phyloP scores from a whole-genome alignment of 257 asterid genomes.

The Salvia rosmarinus region DNA sequence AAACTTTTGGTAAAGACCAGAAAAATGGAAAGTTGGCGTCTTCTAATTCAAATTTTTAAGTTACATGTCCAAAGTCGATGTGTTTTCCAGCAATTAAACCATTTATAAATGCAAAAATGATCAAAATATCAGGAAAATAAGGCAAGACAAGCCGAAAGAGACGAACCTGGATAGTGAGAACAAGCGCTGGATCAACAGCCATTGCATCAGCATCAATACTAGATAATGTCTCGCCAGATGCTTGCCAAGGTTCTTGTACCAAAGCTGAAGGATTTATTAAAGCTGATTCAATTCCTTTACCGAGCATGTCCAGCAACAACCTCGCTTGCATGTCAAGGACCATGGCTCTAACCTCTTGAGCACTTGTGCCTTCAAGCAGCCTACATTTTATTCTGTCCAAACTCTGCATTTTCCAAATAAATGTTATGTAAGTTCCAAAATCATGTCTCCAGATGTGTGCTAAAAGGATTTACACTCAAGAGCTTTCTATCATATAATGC shows the following conservation, averaged over 20 bases:
- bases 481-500: constrained; percentile 16
- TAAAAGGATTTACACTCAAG: constrained; percentile 10
- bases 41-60: too few relatives aligned
- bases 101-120: too few relatives aligned
- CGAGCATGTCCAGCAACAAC: constrained; percentile 94
- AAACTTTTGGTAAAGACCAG: too few relatives aligned
- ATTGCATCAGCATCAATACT: constrained; percentile 83
- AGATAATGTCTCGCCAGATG: constrained; percentile 77
- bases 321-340: constrained; percentile 99
- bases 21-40: too few relatives aligned
- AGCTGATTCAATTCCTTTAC: constrained; percentile 98
- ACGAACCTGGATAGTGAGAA: constrained; percentile 82
- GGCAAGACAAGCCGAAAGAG: constrained; percentile 23
- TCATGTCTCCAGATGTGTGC: constrained; percentile 8
- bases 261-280: constrained; percentile 89
- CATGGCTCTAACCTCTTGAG: constrained; percentile 99
- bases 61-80: too few relatives aligned
- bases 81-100: too few relatives aligned
- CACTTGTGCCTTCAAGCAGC: constrained; percentile 95
- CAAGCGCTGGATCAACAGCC: constrained; percentile 93
- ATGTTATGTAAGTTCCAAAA: neutral
- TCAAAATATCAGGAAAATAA: neutral
- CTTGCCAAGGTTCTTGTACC: constrained; percentile 97
- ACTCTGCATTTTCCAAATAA: constrained; percentile 62
- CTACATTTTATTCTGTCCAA: constrained; percentile 97